Evolutionary conservation across 202 grass and related monocot species (phyloP).

Genomic region (Zizania palustris): DNA sequence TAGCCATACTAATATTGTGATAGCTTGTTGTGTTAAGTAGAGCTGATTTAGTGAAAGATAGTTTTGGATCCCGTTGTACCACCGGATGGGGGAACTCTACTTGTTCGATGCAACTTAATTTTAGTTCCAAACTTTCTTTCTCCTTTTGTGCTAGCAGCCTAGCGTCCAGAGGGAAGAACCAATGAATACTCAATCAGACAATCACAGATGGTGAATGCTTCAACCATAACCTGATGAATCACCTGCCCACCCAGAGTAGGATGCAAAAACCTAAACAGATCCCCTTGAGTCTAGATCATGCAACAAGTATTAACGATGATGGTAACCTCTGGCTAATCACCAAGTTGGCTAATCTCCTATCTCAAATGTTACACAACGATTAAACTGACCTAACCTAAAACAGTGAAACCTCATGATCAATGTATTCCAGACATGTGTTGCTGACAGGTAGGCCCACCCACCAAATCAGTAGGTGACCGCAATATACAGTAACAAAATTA

Average conservation of each 20-base stretch:
- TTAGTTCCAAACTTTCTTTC: constrained; percentile 17
- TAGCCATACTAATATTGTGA: too few relatives aligned
- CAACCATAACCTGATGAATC: constrained; percentile 3
- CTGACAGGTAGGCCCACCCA: background rate
- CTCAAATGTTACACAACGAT: background rate
- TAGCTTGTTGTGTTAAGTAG: too few relatives aligned
- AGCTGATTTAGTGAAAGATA: too few relatives aligned
- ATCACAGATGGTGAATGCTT: background rate
- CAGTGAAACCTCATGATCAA: background rate
- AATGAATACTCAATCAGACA: too few relatives aligned
- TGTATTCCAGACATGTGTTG: background rate
- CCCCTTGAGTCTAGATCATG: constrained; percentile 27
- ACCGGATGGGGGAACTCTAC: too few relatives aligned
- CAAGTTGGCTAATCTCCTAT: background rate
- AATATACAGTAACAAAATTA: background rate
- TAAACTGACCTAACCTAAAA: background rate
- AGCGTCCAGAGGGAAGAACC: background rate
- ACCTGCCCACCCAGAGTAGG: background rate
- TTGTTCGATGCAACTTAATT: background rate
- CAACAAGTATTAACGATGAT: constrained; percentile 21
- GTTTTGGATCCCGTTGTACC: too few relatives aligned
- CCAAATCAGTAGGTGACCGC: background rate
- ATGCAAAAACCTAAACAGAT: constrained; percentile 15
- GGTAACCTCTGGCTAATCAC: background rate
- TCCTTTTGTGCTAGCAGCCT: background rate